Evolutionary conservation across 2,329 filamentous ascomycete species (phyloP).

Genomic region (Calonectria pteridis): DNA sequence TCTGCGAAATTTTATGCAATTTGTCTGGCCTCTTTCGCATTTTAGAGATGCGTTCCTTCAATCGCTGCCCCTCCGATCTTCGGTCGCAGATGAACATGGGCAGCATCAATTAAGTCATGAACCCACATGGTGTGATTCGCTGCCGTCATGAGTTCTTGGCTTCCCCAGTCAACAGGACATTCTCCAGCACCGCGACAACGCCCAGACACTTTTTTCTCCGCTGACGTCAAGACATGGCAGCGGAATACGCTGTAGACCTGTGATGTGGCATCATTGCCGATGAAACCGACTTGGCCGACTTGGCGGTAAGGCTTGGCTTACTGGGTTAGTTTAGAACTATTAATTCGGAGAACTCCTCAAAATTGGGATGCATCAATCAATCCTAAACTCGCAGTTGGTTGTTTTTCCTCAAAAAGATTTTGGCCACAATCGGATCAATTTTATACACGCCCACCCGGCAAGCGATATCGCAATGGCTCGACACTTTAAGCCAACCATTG

Average conservation of each 20-base stretch:
- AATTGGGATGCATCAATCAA: not conserved
- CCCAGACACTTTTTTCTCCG: not conserved
- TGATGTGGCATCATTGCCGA: not conserved
- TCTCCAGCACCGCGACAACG: not conserved
- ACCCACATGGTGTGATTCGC: slow-evolving; percentile 6
- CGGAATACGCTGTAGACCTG: not conserved
- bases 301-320: not conserved
- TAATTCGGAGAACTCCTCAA: not conserved
- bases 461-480: slow-evolving; percentile 37
- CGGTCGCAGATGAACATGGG: not conserved
- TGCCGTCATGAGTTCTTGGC: slow-evolving; percentile 7
- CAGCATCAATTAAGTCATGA: slow-evolving; percentile 16
- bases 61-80: not conserved
- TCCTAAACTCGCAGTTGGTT: too few species aligned
- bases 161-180: not conserved
- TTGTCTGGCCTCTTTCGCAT: not conserved
- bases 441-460: not conserved
- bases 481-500: slow-evolving; percentile 42
- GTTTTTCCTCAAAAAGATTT: not conserved
- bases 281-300: not conserved
- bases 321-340: not conserved
- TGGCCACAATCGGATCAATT: not conserved
- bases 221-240: slow-evolving; percentile 6
- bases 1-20: not conserved
- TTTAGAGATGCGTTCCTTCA: not conserved